Percentiles rank a stretch among this genome's conserved stretches.
Conservation (phyloP, 192 early-diverging fungal species). For the Mortierella hygrophila region DNA sequence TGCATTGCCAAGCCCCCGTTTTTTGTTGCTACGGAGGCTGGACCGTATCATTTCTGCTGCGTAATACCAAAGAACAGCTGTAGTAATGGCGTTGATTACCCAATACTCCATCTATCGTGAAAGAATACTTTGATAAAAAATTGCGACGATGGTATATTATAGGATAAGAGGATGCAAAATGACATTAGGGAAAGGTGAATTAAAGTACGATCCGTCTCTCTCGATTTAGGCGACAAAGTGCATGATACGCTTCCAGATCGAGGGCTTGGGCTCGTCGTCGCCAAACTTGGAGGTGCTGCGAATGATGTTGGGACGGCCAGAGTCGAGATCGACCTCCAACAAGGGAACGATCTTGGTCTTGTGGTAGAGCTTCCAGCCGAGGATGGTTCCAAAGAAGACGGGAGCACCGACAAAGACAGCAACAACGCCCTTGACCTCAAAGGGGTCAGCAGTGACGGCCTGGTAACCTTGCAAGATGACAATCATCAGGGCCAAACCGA, state of each 20-base stretch:
- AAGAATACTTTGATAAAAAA: background rate
- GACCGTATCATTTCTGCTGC: background rate
- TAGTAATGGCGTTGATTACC: background rate
- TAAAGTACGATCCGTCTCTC: background rate
- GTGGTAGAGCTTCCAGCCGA: conserved; percentile 74
- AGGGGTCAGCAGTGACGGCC: conserved; percentile 64
- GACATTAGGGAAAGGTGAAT: background rate
- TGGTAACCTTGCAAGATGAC: conserved; percentile 72
- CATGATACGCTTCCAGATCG: conserved; percentile 14
- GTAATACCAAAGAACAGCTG: background rate
- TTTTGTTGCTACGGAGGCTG: background rate
- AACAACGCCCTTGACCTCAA: conserved; percentile 66
- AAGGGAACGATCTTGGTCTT: conserved; percentile 71
- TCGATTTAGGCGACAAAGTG: conserved; percentile 3
- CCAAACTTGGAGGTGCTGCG: conserved; percentile 4
- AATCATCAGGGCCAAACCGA: conserved; percentile 72
- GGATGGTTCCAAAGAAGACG: conserved; percentile 70
- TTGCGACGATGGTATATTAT: background rate
- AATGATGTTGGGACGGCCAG: conserved; percentile 53
- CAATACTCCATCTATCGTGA: background rate
- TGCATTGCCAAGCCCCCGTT: background rate
- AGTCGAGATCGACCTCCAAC: conserved; percentile 70
- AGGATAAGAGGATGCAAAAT: background rate
- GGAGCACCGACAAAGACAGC: conserved; percentile 78
- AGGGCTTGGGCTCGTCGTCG: background rate